A percentile compares a stretch with the other conserved stretches of the same genome.
Evolutionary conservation across 1,139 yeast genomes (phyloP).

Genomic region (Zhuliangozyma parablackwelliae): DNA sequence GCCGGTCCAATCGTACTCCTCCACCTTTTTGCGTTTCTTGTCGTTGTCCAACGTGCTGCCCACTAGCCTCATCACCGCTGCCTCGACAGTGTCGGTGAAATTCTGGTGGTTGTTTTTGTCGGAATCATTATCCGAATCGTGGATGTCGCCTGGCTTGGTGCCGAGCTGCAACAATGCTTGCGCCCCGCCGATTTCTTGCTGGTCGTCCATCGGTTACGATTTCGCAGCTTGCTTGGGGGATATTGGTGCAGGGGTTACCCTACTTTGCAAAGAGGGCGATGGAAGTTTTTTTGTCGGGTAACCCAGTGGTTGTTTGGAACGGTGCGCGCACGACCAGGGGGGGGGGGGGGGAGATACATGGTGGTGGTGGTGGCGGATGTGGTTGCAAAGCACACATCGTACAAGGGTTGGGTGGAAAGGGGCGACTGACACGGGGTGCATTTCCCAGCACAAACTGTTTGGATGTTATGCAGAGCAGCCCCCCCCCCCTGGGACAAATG

Average conservation of each 20-base stretch:
- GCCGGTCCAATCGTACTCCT: constrained; percentile 43
- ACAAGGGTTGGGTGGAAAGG: not conserved
- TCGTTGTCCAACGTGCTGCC: constrained; percentile 49
- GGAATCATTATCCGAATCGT: constrained; percentile 4
- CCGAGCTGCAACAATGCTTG: constrained; percentile 44
- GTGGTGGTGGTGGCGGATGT: no score
- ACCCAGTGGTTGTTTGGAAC: no score
- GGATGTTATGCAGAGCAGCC: no score
- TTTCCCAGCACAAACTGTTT: no score
- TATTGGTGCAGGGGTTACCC: constrained; percentile 4
- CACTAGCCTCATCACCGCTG: constrained; percentile 71
- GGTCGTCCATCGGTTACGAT: constrained; percentile 16
- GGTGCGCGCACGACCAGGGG: no score
- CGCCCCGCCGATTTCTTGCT: constrained; percentile 44
- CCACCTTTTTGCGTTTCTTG: constrained; percentile 9
- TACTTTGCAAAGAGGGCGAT: constrained; percentile 1
- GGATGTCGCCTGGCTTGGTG: constrained; percentile 17
- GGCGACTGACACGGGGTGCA: no score
- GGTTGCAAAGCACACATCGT: no score
- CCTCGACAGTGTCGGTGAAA: constrained; percentile 56
- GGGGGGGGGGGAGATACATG: no score
- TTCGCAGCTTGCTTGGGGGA: no score
- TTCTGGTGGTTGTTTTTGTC: constrained; percentile 23
- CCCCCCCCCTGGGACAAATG: no score
- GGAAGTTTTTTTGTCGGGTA: not conserved